phyloP scores from a whole-genome alignment of 805 yeast species.

The Candida berthetii region DNA sequence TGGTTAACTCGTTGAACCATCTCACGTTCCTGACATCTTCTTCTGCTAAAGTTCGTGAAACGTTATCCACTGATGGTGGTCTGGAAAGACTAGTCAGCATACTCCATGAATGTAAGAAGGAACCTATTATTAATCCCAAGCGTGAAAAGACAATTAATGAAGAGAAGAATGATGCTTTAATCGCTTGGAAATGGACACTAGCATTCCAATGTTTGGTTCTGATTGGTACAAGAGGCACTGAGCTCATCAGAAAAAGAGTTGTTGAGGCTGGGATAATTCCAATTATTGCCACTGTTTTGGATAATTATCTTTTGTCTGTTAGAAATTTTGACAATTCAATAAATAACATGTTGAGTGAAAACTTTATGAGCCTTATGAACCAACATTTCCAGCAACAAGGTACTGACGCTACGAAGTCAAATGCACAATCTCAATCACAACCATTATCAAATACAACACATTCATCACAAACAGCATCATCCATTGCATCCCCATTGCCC shows the following conservation, averaged over 20 bases:
- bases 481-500: no score
- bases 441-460: no score
- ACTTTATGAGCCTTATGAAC: constrained; percentile 9
- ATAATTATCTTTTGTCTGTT: constrained; percentile 57
- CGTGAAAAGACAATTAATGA: constrained; percentile 20
- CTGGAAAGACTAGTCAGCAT: constrained; percentile 82
- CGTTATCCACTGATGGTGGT: constrained; percentile 87
- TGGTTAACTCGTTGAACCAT: constrained; percentile 88
- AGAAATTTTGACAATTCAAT: constrained; percentile 25
- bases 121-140: neutral
- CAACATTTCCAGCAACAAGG: neutral
- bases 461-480: neutral
- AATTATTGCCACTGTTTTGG: constrained; percentile 84
- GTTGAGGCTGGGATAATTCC: constrained; percentile 92
- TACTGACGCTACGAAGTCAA: neutral
- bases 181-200: constrained; percentile 97
- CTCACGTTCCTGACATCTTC: constrained; percentile 82
- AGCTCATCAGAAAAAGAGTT: constrained; percentile 73
- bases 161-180: constrained; percentile 37
- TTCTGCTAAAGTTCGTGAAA: constrained; percentile 85
- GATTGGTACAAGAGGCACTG: constrained; percentile 91
- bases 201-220: constrained; percentile 90
- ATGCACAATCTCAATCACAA: neutral
- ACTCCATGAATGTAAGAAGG: constrained; percentile 60
- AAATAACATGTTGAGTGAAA: constrained; percentile 8